phyloP scores from a whole-genome alignment of 192 early-diverging fungal species.

The Entomortierella chlamydospora region DNA sequence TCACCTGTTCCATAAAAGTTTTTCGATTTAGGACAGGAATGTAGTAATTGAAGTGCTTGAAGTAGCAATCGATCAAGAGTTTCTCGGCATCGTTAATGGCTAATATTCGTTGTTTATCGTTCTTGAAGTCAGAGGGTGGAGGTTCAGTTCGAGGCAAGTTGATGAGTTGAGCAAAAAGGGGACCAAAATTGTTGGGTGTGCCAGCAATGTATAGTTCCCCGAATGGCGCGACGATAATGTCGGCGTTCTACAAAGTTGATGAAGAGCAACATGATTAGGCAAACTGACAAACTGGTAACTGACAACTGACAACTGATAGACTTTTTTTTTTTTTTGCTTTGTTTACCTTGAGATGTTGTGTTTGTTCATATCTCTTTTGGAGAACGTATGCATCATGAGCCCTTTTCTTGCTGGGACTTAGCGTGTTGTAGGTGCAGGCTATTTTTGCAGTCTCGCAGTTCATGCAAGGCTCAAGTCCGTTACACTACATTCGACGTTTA shows the following conservation, averaged over 20 bases:
- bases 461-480: constrained; percentile 44
- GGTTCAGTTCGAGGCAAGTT: constrained; percentile 46
- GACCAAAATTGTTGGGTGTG: constrained; percentile 49
- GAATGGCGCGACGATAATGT: constrained; percentile 40
- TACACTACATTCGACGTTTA: constrained; percentile 18
- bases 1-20: constrained; percentile 28
- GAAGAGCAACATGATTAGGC: background rate
- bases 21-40: constrained; percentile 42
- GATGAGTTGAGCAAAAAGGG: constrained; percentile 48
- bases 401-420: constrained; percentile 27
- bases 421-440: constrained; percentile 31
- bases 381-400: constrained; percentile 35
- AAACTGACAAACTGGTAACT: background rate
- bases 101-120: constrained; percentile 22
- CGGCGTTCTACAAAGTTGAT: constrained; percentile 17
- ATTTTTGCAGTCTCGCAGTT: constrained; percentile 21
- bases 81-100: constrained; percentile 13
- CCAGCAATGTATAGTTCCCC: constrained; percentile 42
- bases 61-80: constrained; percentile 50
- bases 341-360: constrained; percentile 37
- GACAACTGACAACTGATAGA: background rate
- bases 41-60: constrained; percentile 52
- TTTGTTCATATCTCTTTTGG: constrained; percentile 21
- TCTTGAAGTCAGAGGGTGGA: constrained; percentile 33
- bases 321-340: too few species aligned